These are phyloP conservation scores for Inonotus obliquus DNA, from an alignment of 1,284 basidiomycete species.

Conservation along the genomic window DNA sequence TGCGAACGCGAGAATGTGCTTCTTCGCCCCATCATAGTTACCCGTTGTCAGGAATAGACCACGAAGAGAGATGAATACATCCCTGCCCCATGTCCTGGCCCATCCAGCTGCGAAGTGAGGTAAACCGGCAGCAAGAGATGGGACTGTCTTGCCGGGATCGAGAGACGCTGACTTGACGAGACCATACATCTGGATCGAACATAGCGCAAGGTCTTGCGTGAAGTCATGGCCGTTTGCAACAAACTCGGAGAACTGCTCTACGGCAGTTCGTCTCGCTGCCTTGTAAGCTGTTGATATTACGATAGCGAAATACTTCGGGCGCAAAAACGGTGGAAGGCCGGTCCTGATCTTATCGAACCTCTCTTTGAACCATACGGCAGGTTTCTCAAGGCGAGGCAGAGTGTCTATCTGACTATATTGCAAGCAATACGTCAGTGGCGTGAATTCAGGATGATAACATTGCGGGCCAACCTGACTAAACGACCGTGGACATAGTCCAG, in stretches of 20 bases:
- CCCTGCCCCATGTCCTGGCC: constrained; percentile 96
- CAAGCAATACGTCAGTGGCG: background rate
- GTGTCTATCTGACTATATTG: constrained; percentile 49
- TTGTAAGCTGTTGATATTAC: constrained; percentile 89
- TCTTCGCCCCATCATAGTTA: constrained; percentile 78
- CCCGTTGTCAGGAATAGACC: constrained; percentile 92
- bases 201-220: constrained; percentile 83
- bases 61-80: constrained; percentile 91
- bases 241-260: constrained; percentile 87
- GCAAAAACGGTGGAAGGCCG: constrained; percentile 76
- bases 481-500: constrained; percentile 79
- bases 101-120: constrained; percentile 90
- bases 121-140: constrained; percentile 89
- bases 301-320: constrained; percentile 92
- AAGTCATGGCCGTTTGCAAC: constrained; percentile 81
- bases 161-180: constrained; percentile 85
- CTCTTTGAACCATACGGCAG: constrained; percentile 80
- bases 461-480: constrained; percentile 58
- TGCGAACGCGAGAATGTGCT: constrained; percentile 86
- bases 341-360: constrained; percentile 76
- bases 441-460: background rate
- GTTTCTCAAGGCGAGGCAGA: constrained; percentile 64
- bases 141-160: constrained; percentile 60
- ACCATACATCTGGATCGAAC: constrained; percentile 90
- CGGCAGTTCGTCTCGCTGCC: constrained; percentile 71